Percentiles rank a stretch among this genome's conserved stretches.
phyloP scores from a whole-genome alignment of 805 yeast genomes.

The Candida sonorensis region DNA sequence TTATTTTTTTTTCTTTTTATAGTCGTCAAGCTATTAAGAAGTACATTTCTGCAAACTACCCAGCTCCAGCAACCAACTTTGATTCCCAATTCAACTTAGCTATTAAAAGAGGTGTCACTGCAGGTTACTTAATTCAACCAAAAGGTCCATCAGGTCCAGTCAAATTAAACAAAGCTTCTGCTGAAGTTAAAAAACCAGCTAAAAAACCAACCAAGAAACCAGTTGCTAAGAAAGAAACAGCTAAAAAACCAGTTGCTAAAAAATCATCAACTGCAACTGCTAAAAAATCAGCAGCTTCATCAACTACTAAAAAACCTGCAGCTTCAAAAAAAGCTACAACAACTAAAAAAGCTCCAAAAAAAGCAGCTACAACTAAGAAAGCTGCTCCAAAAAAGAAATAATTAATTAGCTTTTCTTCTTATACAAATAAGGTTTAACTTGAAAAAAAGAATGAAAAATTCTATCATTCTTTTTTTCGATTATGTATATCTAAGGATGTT shows the following conservation, averaged over 20 bases:
- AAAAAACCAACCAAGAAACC: no score
- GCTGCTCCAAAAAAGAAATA: constrained; percentile 18
- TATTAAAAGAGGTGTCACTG: constrained; percentile 69
- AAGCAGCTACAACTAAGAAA: constrained; percentile 15
- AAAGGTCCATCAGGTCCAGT: constrained; percentile 88
- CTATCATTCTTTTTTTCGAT: no score
- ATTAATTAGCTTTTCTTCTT: constrained; percentile 3
- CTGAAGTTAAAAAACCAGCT: constrained; percentile 21
- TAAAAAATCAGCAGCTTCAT: constrained; percentile 25
- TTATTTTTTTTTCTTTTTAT: no score
- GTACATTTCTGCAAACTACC: constrained; percentile 59
- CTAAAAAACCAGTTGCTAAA: constrained; percentile 18
- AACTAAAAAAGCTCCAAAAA: constrained; percentile 21
- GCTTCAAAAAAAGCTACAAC: constrained; percentile 20
- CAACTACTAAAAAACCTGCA: constrained; percentile 4
- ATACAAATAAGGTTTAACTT: no score
- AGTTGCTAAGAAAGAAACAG: constrained; percentile 10
- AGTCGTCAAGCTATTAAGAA: constrained; percentile 87
- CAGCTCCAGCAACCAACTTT: constrained; percentile 55
- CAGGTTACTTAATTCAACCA: constrained; percentile 76
- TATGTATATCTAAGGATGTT: no score
- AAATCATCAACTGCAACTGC: constrained; percentile 22
- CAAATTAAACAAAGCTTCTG: constrained; percentile 46
- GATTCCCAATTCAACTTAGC: constrained; percentile 75
- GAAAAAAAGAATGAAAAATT: no score